Conservation (phyloP, 2,329 filamentous ascomycete genomes). For the Pseudocercospora pini-densiflorae region DNA sequence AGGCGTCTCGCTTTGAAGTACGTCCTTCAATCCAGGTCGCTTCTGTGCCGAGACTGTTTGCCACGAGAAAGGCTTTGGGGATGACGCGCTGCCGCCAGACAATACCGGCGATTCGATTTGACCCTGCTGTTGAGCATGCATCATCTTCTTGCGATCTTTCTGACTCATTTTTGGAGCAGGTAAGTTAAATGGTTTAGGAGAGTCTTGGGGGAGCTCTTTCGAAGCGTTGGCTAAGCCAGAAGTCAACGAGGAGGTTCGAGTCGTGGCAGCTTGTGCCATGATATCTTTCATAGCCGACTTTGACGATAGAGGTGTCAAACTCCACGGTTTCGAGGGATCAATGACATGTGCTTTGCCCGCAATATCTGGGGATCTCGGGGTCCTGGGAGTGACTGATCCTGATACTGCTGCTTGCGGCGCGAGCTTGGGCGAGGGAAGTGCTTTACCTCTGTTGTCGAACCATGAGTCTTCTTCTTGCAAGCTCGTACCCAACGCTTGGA, state of each 20-base stretch:
- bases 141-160: slow-evolving; percentile 85
- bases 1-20: slow-evolving; percentile 45
- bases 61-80: slow-evolving; percentile 58
- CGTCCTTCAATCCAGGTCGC: slow-evolving; percentile 55
- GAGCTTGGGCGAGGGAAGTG: slow-evolving; percentile 35
- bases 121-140: slow-evolving; percentile 62
- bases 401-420: slow-evolving; percentile 35
- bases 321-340: slow-evolving; percentile 55
- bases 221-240: slow-evolving; percentile 43
- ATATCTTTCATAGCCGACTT: slow-evolving; percentile 75
- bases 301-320: slow-evolving; percentile 57
- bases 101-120: slow-evolving; percentile 40
- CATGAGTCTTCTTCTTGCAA: slow-evolving; percentile 40
- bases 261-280: slow-evolving; percentile 65
- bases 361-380: slow-evolving; percentile 39
- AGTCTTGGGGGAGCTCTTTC: slow-evolving; percentile 18
- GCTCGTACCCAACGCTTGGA: slow-evolving; percentile 27
- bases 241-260: slow-evolving; percentile 49
- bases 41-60: slow-evolving; percentile 61
- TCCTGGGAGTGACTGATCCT: slow-evolving; percentile 34
- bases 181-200: slow-evolving; percentile 35
- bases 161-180: slow-evolving; percentile 74
- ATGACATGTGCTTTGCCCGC: slow-evolving; percentile 30
- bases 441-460: slow-evolving; percentile 47
- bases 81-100: neutral